A percentile compares a stretch with the other conserved stretches of the same genome.
phyloP scores from a whole-genome alignment of 2,329 filamentous ascomycete genomes.

The Xylaria digitata region DNA sequence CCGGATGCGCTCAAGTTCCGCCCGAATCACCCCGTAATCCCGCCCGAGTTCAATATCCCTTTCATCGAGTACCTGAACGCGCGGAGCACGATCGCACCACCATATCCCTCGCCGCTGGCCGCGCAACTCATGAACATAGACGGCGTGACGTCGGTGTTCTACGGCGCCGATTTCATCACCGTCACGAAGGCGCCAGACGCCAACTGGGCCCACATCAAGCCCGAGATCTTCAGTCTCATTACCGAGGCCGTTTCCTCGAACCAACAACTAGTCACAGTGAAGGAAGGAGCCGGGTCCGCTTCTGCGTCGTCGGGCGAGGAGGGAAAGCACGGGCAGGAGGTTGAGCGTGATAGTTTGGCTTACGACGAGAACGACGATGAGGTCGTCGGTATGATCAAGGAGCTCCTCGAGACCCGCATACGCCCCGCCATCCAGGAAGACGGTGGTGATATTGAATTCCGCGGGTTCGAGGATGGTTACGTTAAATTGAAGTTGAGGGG shows the following conservation, averaged over 20 bases:
- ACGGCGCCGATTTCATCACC: constrained; percentile 95
- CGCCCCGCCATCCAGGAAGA: constrained; percentile 97
- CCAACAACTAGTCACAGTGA: constrained; percentile 79
- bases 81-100: constrained; percentile 86
- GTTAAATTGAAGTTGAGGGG: constrained; percentile 90
- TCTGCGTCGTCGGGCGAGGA: constrained; percentile 51
- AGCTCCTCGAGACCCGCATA: constrained; percentile 93
- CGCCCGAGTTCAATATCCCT: constrained; percentile 75
- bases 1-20: constrained; percentile 96
- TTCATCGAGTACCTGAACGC: constrained; percentile 94
- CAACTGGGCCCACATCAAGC: constrained; percentile 94
- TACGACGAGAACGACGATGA: constrained; percentile 94
- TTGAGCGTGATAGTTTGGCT: constrained; percentile 75
- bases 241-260: constrained; percentile 91
- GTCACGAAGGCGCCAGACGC: constrained; percentile 89
- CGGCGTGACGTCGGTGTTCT: constrained; percentile 94
- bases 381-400: constrained; percentile 98
- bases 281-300: constrained; percentile 66
- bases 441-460: constrained; percentile 95
- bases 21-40: constrained; percentile 87
- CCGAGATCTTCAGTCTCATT: constrained; percentile 94
- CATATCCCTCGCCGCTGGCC: constrained; percentile 90
- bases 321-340: constrained; percentile 56
- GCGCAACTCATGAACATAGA: constrained; percentile 92
- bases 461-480: constrained; percentile 86